phyloP scores from a whole-genome alignment of 1,139 yeast species.

The Blastobotrys ciferrii region DNA sequence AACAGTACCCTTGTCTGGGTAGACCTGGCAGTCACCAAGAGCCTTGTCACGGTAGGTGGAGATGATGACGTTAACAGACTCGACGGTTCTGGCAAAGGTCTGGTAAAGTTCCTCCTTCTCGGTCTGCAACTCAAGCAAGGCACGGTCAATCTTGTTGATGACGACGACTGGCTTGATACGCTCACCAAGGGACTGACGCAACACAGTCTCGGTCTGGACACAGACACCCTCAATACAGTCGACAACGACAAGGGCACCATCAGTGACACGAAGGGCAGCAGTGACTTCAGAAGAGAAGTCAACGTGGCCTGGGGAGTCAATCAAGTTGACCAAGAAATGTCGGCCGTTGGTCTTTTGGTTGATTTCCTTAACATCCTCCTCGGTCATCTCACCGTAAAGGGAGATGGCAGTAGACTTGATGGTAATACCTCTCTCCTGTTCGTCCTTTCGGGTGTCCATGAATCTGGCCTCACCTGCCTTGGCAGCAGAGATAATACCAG shows the following conservation, averaged over 20 bases:
- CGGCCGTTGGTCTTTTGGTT: slow-evolving; percentile 92
- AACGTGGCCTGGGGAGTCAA: slow-evolving; percentile 99
- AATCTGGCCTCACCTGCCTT: slow-evolving; percentile 99
- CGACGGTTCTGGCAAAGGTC: slow-evolving; percentile 97
- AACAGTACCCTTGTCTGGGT: slow-evolving; percentile 99
- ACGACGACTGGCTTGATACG: slow-evolving; percentile 98
- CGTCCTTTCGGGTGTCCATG: slow-evolving; percentile 99
- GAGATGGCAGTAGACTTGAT: slow-evolving; percentile 99
- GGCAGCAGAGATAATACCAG: slow-evolving; percentile 99
- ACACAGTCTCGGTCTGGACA: slow-evolving; percentile 99
- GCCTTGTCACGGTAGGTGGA: slow-evolving; percentile 90
- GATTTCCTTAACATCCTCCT: slow-evolving; percentile 93
- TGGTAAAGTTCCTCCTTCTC: slow-evolving; percentile 99
- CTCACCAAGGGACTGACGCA: slow-evolving; percentile 99
- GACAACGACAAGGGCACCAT: slow-evolving; percentile 99
- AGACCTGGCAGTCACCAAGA: slow-evolving; percentile 96
- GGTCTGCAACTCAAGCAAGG: slow-evolving; percentile 97
- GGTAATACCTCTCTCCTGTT: slow-evolving; percentile 99
- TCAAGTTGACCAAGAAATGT: slow-evolving; percentile 96
- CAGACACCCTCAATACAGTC: slow-evolving; percentile 99
- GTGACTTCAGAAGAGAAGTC: slow-evolving; percentile 99
- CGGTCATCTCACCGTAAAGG: slow-evolving; percentile 83
- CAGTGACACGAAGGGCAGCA: slow-evolving; percentile 99
- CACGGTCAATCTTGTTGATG: slow-evolving; percentile 99
- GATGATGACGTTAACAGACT: slow-evolving; percentile 97